Conservation (phyloP, 2,329 filamentous ascomycete genomes). For the Neonectria hederae region DNA sequence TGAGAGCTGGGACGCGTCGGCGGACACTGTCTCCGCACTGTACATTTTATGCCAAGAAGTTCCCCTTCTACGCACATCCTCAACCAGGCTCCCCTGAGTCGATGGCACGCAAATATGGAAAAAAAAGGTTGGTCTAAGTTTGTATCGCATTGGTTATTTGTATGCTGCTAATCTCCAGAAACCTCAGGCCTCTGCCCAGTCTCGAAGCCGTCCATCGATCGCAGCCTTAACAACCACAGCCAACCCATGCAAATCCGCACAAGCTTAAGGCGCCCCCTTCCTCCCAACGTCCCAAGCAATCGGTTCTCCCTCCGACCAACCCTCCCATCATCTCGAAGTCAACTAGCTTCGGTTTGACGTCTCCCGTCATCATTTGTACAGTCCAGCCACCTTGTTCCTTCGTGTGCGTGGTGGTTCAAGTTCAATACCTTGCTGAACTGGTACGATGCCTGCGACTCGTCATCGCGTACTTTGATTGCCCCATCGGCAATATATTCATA, state of each 20-base stretch:
- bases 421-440: conserved; percentile 26
- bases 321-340: conserved; percentile 19
- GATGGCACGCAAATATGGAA: no score
- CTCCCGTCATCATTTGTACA: conserved; percentile 39
- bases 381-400: conserved; percentile 21
- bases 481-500: conserved; percentile 41
- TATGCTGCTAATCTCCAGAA: conserved; percentile 40
- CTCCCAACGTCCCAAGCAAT: conserved; percentile 17
- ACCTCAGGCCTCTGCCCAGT: conserved; percentile 35
- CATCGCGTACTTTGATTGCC: conserved; percentile 30
- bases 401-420: conserved; percentile 29
- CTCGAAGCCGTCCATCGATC: conserved; percentile 21
- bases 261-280: conserved; percentile 24
- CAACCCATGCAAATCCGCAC: conserved; percentile 19
- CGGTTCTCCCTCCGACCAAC: conserved; percentile 23
- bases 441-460: conserved; percentile 23
- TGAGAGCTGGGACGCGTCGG: conserved; percentile 19
- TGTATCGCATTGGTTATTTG: conserved; percentile 40
- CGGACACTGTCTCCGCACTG: conserved; percentile 33
- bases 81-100: not conserved
- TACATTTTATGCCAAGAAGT: conserved; percentile 9
- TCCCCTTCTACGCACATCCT: not conserved
- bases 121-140: conserved; percentile 28
- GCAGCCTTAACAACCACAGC: conserved; percentile 34
- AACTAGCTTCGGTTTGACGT: conserved; percentile 21